Evolutionary conservation across 2,329 filamentous ascomycete species (phyloP).

Genomic region (Metarhizium rileyi): DNA sequence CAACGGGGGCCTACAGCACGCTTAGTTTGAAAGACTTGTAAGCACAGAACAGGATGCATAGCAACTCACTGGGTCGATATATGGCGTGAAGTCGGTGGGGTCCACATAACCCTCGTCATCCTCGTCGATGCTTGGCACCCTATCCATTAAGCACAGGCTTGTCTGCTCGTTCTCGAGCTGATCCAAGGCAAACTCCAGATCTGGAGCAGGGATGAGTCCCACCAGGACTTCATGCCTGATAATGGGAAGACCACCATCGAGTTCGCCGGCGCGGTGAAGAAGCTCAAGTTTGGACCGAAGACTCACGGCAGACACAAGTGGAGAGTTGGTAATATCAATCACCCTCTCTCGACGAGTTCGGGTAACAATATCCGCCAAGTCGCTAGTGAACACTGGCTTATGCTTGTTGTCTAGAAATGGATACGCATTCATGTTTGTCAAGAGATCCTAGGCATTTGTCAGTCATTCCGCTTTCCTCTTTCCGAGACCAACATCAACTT

Average conservation of each 20-base stretch:
- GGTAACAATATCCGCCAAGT: slow-evolving; percentile 78
- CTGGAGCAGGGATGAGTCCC: slow-evolving; percentile 85
- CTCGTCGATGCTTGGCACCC: slow-evolving; percentile 53
- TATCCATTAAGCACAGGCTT: slow-evolving; percentile 73
- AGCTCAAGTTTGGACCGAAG: slow-evolving; percentile 74
- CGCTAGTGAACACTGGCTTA: slow-evolving; percentile 80
- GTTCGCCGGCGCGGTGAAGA: slow-evolving; percentile 75
- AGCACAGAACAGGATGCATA: background rate
- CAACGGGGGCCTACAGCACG: slow-evolving; percentile 59
- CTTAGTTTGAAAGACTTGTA: slow-evolving; percentile 9
- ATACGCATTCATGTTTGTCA: slow-evolving; percentile 96
- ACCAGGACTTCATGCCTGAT: slow-evolving; percentile 70
- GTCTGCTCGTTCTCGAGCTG: slow-evolving; percentile 66
- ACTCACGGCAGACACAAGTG: slow-evolving; percentile 65
- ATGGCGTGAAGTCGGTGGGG: slow-evolving; percentile 79
- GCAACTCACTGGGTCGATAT: slow-evolving; percentile 76
- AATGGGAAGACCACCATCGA: slow-evolving; percentile 87
- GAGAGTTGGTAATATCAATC: slow-evolving; percentile 81
- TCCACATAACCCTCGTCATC: slow-evolving; percentile 50
- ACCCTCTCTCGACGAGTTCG: slow-evolving; percentile 64
- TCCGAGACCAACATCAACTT: slow-evolving; percentile 21
- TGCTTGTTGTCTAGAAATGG: slow-evolving; percentile 96
- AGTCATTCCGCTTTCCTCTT: slow-evolving; percentile 6
- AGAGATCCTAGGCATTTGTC: slow-evolving; percentile 52
- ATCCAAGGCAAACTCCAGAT: slow-evolving; percentile 88